These are phyloP conservation scores for Euphorbia celastroides DNA, from an alignment of 441 rosid species.

Conservation along the genomic window DNA sequence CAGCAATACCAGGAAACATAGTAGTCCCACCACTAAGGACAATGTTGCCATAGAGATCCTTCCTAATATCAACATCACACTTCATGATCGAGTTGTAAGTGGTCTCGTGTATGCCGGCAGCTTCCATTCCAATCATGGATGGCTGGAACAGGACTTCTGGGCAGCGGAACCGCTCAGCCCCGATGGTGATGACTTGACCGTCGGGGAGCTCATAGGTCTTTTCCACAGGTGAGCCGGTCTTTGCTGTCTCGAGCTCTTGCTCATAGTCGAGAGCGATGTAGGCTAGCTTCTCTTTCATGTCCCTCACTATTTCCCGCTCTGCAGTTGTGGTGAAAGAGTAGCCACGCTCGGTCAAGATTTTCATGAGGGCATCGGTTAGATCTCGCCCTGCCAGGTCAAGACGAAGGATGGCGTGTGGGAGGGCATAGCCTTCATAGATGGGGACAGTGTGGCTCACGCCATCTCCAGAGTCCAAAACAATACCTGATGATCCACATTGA, in stretches of 20 bases:
- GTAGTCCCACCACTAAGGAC: slow-evolving; percentile 59
- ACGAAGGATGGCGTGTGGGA: slow-evolving; percentile 74
- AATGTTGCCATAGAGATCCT: no score
- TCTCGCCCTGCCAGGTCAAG: slow-evolving; percentile 75
- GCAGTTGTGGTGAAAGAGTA: slow-evolving; percentile 69
- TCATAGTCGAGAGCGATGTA: slow-evolving; percentile 71
- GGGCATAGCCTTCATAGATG: no score
- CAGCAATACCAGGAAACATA: slow-evolving; percentile 58
- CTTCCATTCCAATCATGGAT: slow-evolving; percentile 63
- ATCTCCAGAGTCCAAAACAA: no score
- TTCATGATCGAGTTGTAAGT: no score
- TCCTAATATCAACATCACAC: no score
- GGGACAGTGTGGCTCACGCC: slow-evolving; percentile 71
- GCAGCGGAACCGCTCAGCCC: slow-evolving; percentile 67
- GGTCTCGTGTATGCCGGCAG: no score
- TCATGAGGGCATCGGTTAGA: slow-evolving; percentile 66
- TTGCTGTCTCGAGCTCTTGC: slow-evolving; percentile 53
- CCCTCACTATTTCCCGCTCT: slow-evolving; percentile 69
- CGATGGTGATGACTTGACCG: slow-evolving; percentile 73
- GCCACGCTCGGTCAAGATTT: slow-evolving; percentile 66
- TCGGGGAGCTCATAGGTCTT: slow-evolving; percentile 74
- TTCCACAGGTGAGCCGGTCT: slow-evolving; percentile 53
- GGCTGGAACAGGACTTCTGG: slow-evolving; percentile 80
- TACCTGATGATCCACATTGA: slow-evolving; percentile 25
- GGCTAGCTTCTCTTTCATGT: slow-evolving; percentile 66